Evolutionary conservation across 2,329 filamentous ascomycete genomes (phyloP), one percentile per base, ranked within the genome.

Genomic region (Microsporum ferrugineum): DNA sequence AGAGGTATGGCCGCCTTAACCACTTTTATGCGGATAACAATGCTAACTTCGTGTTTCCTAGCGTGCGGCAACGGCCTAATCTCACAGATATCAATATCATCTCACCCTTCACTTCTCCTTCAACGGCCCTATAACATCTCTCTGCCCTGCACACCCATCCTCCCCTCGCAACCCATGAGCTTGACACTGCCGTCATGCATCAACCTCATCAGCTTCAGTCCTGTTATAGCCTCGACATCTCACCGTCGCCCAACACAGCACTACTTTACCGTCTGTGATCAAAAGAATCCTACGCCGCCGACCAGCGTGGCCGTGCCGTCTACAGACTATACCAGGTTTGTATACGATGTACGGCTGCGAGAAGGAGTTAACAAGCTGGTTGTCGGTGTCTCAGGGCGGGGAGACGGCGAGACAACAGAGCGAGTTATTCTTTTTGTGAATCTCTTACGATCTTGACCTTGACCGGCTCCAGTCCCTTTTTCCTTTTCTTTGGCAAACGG

Each of bases 281-380:
- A 83, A 43, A 75, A 78, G 58, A 53, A 53, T 14, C 49, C 49
- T 12, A 80, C 87, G 5, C 78, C 87, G n/a, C 80, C 82, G 63
- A 78, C 81, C 29, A 79, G 82, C 2, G 80, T 83, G 27, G 83
- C 84, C 58, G 73, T 76, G 27, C 75, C 81, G 51, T 75, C 77
- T 58, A 64, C 66, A 17, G 78, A 80, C 66, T 79, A 74, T 55
- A 78, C 79, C 62, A 84, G 84, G 64, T 85, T 86, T n/a, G 76
- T 88, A 0, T 96, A 90, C 67, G 91, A 96, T 67, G 81, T 85
- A 5, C 82, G 82, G 58, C 76, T 96, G 33, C 80, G 83, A 31
- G 81, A 82, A 1, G 90, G 89, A 5, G 80, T 90, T 58, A 95
- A 94, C 66, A 82, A 86, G 53, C 82, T 96, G 92, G 68, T 79